Evolutionary conservation across 2,329 filamentous ascomycete species (phyloP).

Genomic region (Orbilia blumenaviensis): DNA sequence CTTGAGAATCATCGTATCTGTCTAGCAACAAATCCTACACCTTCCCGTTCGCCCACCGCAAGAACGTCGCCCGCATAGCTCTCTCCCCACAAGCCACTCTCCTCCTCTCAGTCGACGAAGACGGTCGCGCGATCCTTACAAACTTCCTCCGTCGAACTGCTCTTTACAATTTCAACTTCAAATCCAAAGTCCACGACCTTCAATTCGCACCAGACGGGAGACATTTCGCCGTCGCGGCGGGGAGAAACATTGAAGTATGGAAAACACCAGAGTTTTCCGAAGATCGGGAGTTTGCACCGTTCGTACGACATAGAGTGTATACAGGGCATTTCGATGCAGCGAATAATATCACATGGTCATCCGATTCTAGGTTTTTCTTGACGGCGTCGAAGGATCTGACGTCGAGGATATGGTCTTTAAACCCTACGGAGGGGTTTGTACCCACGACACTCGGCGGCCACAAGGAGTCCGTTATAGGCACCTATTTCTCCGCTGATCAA

Average conservation of each 20-base stretch:
- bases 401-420: conserved; percentile 91
- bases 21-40: conserved; percentile 84
- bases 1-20: conserved; percentile 55
- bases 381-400: conserved; percentile 92
- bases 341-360: conserved; percentile 90
- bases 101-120: conserved; percentile 90
- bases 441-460: conserved; percentile 92
- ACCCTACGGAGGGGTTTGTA: conserved; percentile 84
- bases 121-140: conserved; percentile 91
- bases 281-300: conserved; percentile 92
- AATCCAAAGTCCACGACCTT: conserved; percentile 79
- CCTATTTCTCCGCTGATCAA: conserved; percentile 95
- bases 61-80: conserved; percentile 87
- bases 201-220: conserved; percentile 90
- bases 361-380: conserved; percentile 93
- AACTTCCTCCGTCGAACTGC: conserved; percentile 85
- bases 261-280: conserved; percentile 84
- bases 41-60: conserved; percentile 88
- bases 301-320: conserved; percentile 85
- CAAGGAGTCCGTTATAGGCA: conserved; percentile 86
- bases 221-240: conserved; percentile 88
- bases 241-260: conserved; percentile 92
- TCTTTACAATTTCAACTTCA: conserved; percentile 96
- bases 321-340: conserved; percentile 89
- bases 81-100: conserved; percentile 91